Conservation (phyloP, 306 rosid species). For the Citrullus mucosospermus region DNA sequence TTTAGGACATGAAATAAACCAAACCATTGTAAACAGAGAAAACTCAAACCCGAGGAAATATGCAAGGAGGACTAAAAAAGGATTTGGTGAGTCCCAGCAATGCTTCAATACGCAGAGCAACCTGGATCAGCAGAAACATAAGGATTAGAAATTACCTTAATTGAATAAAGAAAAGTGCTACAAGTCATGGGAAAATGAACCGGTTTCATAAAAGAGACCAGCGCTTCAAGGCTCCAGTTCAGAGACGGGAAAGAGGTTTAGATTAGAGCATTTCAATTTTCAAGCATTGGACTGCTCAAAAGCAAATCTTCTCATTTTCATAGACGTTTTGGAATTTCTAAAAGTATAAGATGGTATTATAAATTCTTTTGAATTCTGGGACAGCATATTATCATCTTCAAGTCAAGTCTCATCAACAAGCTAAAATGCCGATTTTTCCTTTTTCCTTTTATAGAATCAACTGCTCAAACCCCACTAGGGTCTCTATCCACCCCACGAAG, state of each 20-base stretch:
- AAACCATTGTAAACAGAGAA: background rate
- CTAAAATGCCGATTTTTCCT: no score
- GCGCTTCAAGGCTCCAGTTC: background rate
- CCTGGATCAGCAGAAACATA: slow-evolving; percentile 29
- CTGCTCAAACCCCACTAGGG: no score
- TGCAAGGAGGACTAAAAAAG: slow-evolving; percentile 53
- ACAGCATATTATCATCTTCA: background rate
- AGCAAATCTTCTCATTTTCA: background rate
- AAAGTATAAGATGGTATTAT: background rate
- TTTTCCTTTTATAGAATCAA: no score
- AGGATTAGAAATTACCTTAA: background rate
- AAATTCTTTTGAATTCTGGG: background rate
- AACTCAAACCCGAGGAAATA: slow-evolving; percentile 58
- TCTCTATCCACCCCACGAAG: no score
- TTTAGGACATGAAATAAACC: background rate
- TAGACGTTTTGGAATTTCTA: background rate
- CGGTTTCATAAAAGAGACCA: background rate
- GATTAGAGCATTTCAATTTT: background rate
- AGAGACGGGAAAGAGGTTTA: background rate
- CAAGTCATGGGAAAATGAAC: background rate
- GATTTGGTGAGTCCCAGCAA: slow-evolving; percentile 54
- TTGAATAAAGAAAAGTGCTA: background rate
- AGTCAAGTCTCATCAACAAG: background rate
- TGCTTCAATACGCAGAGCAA: slow-evolving; percentile 51
- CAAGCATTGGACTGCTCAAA: background rate